Conservation (phyloP, 257 asterid genomes). For the Solanum boliviense region DNA sequence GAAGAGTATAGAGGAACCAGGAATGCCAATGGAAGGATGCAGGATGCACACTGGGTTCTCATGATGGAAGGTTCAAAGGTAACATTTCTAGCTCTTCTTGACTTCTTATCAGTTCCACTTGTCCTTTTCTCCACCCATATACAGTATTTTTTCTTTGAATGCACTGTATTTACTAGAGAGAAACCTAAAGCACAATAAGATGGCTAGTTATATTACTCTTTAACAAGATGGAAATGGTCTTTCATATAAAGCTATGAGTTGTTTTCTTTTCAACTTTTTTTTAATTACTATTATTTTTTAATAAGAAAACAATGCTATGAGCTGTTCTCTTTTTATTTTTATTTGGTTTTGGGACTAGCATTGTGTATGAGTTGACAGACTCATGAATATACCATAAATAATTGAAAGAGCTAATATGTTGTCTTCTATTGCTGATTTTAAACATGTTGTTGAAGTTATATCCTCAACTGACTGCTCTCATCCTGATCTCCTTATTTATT, state of each 20-base stretch:
- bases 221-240: not conserved
- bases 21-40: slow-evolving; percentile 94
- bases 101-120: not conserved
- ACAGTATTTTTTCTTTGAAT: not conserved
- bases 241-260: not conserved
- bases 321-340: not conserved
- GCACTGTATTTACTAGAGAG: not conserved
- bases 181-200: not conserved
- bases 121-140: not conserved
- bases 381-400: not conserved
- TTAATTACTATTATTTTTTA: not conserved
- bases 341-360: not conserved
- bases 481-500: slow-evolving; percentile 7
- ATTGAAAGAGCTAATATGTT: not conserved
- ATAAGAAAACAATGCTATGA: not conserved
- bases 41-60: slow-evolving; percentile 87
- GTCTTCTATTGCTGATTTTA: not conserved
- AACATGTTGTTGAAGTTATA: not conserved
- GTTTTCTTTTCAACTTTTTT: not conserved
- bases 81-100: not conserved
- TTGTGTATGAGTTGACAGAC: not conserved
- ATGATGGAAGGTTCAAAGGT: slow-evolving; percentile 99
- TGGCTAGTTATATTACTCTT: not conserved
- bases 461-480: not conserved
- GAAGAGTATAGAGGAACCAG: slow-evolving; percentile 84